Evolutionary conservation across 148 eudicot genomes (phyloP).

Genomic region (Simmondsia chinensis): DNA sequence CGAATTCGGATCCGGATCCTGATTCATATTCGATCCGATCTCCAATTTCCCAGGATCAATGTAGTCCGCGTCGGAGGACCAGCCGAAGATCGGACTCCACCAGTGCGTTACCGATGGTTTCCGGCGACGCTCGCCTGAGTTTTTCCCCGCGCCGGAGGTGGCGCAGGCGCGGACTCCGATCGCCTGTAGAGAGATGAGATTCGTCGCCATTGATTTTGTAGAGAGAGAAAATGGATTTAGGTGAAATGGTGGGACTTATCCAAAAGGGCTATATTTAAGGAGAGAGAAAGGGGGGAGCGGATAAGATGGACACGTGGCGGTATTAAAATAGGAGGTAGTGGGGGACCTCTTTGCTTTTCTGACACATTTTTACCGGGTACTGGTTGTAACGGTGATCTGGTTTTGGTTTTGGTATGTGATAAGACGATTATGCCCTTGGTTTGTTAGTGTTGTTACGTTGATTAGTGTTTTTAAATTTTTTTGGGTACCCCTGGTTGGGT

Average conservation of each 20-base stretch:
- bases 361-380: too few relatives aligned
- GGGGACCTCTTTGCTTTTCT: too few relatives aligned
- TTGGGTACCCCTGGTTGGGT: too few relatives aligned
- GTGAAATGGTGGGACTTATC: too few relatives aligned
- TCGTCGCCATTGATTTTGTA: constrained; percentile 30
- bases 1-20: constrained; percentile 1
- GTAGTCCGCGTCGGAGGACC: background rate
- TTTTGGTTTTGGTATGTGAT: too few relatives aligned
- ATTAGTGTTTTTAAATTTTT: too few relatives aligned
- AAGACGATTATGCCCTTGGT: too few relatives aligned
- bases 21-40: background rate
- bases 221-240: constrained; percentile 12
- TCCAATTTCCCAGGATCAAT: background rate
- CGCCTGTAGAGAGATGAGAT: constrained; percentile 25
- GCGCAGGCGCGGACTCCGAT: constrained; percentile 20
- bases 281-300: constrained; percentile 11
- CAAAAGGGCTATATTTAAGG: too few relatives aligned
- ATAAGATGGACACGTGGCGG: constrained; percentile 39
- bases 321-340: background rate
- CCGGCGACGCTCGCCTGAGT: constrained; percentile 13
- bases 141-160: constrained; percentile 10
- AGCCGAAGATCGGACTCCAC: background rate
- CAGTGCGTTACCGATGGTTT: background rate
- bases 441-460: too few relatives aligned
- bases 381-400: too few relatives aligned